Conservation (phyloP, 148 eudicot genomes). For the Heliosperma pusillum region DNA sequence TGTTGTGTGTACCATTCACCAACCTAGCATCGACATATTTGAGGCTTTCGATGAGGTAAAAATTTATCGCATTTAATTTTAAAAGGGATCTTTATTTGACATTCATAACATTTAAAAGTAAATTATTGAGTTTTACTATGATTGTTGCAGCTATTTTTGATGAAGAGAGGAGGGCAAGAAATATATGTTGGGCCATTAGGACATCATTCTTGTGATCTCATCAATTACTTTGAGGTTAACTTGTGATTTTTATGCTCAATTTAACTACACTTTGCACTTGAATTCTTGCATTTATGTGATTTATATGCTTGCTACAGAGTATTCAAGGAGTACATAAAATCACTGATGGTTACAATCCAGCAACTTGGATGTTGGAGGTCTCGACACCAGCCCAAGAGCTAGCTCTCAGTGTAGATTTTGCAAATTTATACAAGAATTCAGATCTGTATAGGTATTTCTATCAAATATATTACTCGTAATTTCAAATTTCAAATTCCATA, state of each 20-base stretch:
- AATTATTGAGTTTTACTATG: not conserved
- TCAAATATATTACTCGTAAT: not conserved
- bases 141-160: conserved; percentile 46
- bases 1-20: conserved; percentile 85
- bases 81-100: not conserved
- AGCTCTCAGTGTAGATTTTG: conserved; percentile 54
- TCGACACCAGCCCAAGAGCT: conserved; percentile 53
- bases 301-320: conserved; percentile 31
- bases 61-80: not conserved
- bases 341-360: conserved; percentile 61
- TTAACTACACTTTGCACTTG: not conserved
- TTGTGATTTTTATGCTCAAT: no score
- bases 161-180: conserved; percentile 83
- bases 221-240: conserved; percentile 66
- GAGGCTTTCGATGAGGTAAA: conserved; percentile 85
- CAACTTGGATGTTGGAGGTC: conserved; percentile 79
- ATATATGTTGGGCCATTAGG: conserved; percentile 77
- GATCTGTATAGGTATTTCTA: conserved; percentile 47
- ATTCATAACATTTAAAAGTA: not conserved
- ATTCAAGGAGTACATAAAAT: conserved; percentile 53
- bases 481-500: no score
- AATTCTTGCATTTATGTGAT: not conserved
- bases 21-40: conserved; percentile 80
- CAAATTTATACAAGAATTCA: conserved; percentile 50
- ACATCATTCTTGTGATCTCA: conserved; percentile 49